Percentiles rank a stretch among this genome's conserved stretches.
Conservation (phyloP, 352 stramenopile species). For the Globisporangium rhizosaccharum region DNA sequence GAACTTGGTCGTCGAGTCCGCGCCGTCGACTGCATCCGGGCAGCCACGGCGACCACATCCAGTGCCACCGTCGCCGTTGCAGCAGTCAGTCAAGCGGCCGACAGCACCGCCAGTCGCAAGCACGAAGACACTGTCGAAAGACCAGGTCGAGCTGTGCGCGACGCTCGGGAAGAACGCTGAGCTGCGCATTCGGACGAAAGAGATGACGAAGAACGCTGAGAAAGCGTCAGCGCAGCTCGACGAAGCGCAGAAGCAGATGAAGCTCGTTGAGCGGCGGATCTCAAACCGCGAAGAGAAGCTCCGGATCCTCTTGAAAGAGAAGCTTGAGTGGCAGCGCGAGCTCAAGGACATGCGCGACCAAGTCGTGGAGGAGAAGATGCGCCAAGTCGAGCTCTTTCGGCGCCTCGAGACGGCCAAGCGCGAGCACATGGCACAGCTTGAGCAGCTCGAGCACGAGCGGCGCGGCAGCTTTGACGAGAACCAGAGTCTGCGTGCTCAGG, state of each 20-base stretch:
- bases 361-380: constrained; percentile 70
- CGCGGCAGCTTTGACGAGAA: constrained; percentile 41
- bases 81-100: not conserved
- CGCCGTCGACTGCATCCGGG: not conserved
- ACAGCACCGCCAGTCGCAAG: constrained; percentile 2
- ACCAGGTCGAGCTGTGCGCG: constrained; percentile 50
- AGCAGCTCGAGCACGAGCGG: constrained; percentile 27
- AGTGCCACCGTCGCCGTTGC: constrained; percentile 1
- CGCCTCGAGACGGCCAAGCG: constrained; percentile 47
- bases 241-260: constrained; percentile 52
- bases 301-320: constrained; percentile 54
- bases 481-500: constrained; percentile 24
- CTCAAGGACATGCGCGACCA: constrained; percentile 51
- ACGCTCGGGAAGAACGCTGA: constrained; percentile 62
- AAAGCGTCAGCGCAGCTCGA: constrained; percentile 39
- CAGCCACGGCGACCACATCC: constrained; percentile 5
- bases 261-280: constrained; percentile 45
- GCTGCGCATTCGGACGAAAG: constrained; percentile 45
- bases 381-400: constrained; percentile 55
- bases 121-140: constrained; percentile 20
- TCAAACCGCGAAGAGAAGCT: constrained; percentile 63
- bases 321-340: constrained; percentile 64
- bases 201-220: constrained; percentile 45
- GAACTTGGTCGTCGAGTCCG: not conserved
- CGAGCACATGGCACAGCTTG: constrained; percentile 30